These are phyloP conservation scores for Podila horticola DNA, from an alignment of 192 early-diverging fungal genomes.

Conservation along the genomic window DNA sequence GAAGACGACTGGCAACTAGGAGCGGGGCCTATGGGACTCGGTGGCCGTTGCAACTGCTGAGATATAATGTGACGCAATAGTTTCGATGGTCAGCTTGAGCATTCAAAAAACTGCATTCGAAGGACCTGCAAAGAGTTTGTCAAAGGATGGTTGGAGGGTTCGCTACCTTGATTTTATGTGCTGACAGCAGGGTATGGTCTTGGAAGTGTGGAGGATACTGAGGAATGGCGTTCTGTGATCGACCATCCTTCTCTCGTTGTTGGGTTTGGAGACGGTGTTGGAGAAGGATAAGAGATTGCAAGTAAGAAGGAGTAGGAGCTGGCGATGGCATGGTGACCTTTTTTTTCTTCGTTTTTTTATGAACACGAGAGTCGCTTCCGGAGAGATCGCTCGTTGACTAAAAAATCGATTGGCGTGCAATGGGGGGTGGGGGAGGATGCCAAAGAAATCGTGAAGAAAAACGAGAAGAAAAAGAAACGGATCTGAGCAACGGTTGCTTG, in stretches of 20 bases:
- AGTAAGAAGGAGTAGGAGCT: constrained; percentile 19
- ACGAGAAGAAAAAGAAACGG: too few species aligned
- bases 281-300: constrained; percentile 24
- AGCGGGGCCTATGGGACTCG: not conserved
- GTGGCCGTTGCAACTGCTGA: not conserved
- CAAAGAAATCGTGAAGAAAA: too few species aligned
- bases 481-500: too few species aligned
- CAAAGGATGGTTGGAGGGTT: not conserved
- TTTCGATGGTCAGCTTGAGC: not conserved
- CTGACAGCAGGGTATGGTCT: constrained; percentile 12
- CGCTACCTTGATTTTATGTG: constrained; percentile 39
- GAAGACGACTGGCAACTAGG: not conserved
- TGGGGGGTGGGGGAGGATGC: too few species aligned
- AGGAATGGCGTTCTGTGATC: constrained; percentile 5
- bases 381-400: too few species aligned
- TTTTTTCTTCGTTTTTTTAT: constrained; percentile 1
- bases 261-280: constrained; percentile 31
- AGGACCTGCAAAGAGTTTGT: not conserved
- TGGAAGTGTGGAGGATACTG: constrained; percentile 5
- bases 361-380: too few species aligned
- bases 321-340: constrained; percentile 31
- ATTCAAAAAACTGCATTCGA: not conserved
- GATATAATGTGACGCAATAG: not conserved
- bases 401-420: too few species aligned
- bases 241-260: constrained; percentile 15